Conservation (phyloP, 2,329 filamentous ascomycete species). For the Ceratocystis alfenasii region DNA sequence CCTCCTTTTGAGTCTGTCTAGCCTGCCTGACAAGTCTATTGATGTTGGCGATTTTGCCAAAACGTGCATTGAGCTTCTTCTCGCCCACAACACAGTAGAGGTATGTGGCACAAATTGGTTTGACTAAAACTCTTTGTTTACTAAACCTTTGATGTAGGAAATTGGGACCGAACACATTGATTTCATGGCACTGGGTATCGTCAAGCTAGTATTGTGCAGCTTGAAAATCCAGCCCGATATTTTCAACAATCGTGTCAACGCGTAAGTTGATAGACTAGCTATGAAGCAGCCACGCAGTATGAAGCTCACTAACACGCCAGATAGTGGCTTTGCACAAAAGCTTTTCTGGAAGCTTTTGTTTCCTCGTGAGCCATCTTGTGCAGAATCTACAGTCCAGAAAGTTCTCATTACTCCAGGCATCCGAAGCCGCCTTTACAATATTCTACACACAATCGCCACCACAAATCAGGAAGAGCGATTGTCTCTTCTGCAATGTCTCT, state of each 20-base stretch:
- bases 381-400: slow-evolving; percentile 28
- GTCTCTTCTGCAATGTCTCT: background rate
- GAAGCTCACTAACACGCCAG: slow-evolving; percentile 9
- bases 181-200: background rate
- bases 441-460: background rate
- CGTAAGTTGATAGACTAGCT: background rate
- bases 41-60: slow-evolving; percentile 3
- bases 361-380: slow-evolving; percentile 36
- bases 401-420: background rate
- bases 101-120: background rate
- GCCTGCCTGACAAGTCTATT: background rate
- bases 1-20: background rate
- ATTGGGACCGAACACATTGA: slow-evolving; percentile 2
- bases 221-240: slow-evolving; percentile 7
- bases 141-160: background rate
- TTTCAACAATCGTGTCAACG: background rate
- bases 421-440: background rate
- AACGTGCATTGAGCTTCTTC: slow-evolving; percentile 1
- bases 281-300: background rate
- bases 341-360: slow-evolving; percentile 57
- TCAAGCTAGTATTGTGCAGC: slow-evolving; percentile 2
- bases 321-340: slow-evolving; percentile 28
- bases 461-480: background rate
- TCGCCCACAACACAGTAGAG: background rate
- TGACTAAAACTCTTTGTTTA: background rate